Base-by-base conservation (phyloP, 768 basidiomycete species). In the Mycena vitilis region DNA sequence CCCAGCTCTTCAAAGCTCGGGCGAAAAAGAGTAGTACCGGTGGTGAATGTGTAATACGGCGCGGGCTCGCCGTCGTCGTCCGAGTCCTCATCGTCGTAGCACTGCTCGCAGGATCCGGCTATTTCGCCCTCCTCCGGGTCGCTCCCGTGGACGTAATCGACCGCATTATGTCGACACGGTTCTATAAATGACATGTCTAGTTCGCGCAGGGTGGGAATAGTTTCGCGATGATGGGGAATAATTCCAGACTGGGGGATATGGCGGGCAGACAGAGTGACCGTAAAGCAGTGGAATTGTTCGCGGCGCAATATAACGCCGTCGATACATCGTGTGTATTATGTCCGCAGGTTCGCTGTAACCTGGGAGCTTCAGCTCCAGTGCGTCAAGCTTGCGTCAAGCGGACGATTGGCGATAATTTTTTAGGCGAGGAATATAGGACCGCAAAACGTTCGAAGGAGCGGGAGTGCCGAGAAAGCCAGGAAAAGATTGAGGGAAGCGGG, bases 371-470 rank as follows among this genome's bases (percentile, higher is more conserved):
- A 54, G 51, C 8, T 40, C 36, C 11, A 44, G 12, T 20, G 51
- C 23, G 15, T 52, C 16, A 40, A 62, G 40, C 11, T 11, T 20
- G 51, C 23, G 15, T 52, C 16, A 40, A 62, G 40, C 11, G 61
- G 51, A 2, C 61, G 51, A 11, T 11, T 13, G 40, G 40, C 53
- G 5, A 54, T 51, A 25, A 62, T 54, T 10, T 18, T 36, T 23
- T 42, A 30, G 13, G 30, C 61, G 25, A 62, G 49, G 25, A 23
- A 44, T n/a, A 40, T n/a, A 12, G 57, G 45, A 16, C 57, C 57
- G 30, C 15, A 47, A 37, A 59, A 58, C 18, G 56, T 45, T 22
- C 16, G 15, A 13, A 58, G 56, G 22, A 40, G 23, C 4, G 57
- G 44, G 30, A 47, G 45, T 15, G 25, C 30, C 2, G 42, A 34